A percentile compares a stretch with the other conserved stretches of the same genome.
Evolutionary conservation across 2,329 filamentous ascomycete genomes (phyloP).

Genomic region (Venturia nashicola): DNA sequence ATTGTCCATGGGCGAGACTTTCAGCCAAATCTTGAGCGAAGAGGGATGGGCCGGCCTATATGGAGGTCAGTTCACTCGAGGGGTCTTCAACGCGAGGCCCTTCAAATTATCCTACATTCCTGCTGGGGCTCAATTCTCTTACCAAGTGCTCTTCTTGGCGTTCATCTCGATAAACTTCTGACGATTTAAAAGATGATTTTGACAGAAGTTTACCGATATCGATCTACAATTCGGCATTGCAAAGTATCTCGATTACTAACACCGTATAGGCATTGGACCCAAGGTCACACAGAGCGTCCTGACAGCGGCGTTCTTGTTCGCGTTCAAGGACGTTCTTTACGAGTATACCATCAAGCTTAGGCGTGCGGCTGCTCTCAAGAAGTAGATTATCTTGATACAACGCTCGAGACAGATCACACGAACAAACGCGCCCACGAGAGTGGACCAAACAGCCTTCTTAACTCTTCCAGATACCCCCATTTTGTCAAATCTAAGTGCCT

Average conservation of each 20-base stretch:
- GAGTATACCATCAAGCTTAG: constrained; percentile 63
- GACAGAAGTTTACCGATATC: too few species aligned
- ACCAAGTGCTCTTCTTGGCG: too few species aligned
- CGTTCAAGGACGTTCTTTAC: constrained; percentile 95
- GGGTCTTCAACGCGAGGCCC: too few species aligned
- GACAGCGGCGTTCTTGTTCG: constrained; percentile 91
- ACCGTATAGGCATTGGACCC: constrained; percentile 65
- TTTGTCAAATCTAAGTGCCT: background rate
- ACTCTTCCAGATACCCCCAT: background rate
- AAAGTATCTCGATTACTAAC: constrained; percentile 7
- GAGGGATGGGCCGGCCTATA: constrained; percentile 91
- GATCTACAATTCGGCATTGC: too few species aligned
- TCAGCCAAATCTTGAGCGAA: constrained; percentile 69
- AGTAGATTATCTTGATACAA: background rate
- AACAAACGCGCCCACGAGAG: background rate
- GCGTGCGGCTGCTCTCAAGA: background rate
- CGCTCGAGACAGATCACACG: background rate
- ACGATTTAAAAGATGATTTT: too few species aligned
- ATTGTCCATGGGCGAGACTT: constrained; percentile 52
- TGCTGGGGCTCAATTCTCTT: too few species aligned
- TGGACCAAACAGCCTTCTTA: background rate
- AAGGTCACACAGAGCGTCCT: constrained; percentile 96
- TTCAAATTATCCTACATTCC: too few species aligned
- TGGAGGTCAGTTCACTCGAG: constrained; percentile 53
- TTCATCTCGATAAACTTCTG: too few species aligned